Evolutionary conservation across 257 asterid species (phyloP).

Genomic region (Gentiana macrophylla): DNA sequence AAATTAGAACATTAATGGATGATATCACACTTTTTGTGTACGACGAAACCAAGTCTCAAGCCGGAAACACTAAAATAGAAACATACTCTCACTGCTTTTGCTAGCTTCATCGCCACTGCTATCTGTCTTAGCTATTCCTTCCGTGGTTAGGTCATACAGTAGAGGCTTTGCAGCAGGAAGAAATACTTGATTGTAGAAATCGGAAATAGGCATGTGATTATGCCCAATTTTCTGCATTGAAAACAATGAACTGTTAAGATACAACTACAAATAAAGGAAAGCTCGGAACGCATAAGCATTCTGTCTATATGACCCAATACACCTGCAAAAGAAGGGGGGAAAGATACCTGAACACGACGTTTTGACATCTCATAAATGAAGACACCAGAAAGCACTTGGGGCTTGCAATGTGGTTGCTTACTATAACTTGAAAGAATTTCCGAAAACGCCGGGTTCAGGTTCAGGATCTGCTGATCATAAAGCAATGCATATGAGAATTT

Average conservation of each 20-base stretch:
- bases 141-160: constrained; percentile 72
- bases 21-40: not conserved
- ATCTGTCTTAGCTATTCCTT: constrained; percentile 41
- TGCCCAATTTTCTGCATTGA: constrained; percentile 62
- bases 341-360: constrained; percentile 31
- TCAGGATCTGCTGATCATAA: constrained; percentile 54
- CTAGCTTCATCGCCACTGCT: constrained; percentile 35
- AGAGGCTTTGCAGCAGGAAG: constrained; percentile 85
- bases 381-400: constrained; percentile 36
- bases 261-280: constrained; percentile 9
- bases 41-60: not conserved
- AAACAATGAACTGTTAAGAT: constrained; percentile 9
- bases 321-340: constrained; percentile 9
- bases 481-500: constrained; percentile 11
- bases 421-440: constrained; percentile 36
- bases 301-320: not conserved
- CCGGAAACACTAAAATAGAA: constrained; percentile 7
- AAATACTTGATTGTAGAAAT: constrained; percentile 85
- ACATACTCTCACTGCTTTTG: constrained; percentile 49
- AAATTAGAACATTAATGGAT: not conserved
- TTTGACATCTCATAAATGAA: constrained; percentile 31
- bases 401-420: constrained; percentile 38
- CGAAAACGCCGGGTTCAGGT: constrained; percentile 28
- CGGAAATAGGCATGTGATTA: constrained; percentile 81
- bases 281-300: too few species aligned